These are phyloP conservation scores for Aspergillus taichungensis DNA, from an alignment of 495 filamentous ascomycete species.

Conservation along the genomic window DNA sequence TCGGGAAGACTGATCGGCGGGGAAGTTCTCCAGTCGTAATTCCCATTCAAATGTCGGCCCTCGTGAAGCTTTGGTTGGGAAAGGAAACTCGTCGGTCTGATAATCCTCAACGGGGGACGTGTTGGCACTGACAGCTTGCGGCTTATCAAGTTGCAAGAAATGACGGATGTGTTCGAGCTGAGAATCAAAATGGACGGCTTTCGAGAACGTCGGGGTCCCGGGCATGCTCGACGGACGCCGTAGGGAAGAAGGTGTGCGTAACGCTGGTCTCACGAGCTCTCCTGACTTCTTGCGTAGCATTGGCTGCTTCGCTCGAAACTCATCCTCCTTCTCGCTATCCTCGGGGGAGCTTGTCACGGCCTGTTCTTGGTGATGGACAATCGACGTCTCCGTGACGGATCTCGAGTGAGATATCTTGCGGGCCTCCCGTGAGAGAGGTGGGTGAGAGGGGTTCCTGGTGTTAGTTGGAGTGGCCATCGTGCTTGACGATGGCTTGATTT, in stretches of 20 bases:
- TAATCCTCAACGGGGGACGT: conserved; percentile 89
- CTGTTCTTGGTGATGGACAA: conserved; percentile 44
- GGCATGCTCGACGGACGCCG: conserved; percentile 93
- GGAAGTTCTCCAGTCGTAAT: conserved; percentile 75
- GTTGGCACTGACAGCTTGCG: conserved; percentile 87
- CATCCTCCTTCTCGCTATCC: conserved; percentile 55
- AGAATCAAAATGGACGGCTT: conserved; percentile 92
- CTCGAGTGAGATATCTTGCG: conserved; percentile 71
- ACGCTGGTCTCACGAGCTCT: conserved; percentile 86
- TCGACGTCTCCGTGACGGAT: conserved; percentile 71
- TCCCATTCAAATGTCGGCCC: conserved; percentile 71
- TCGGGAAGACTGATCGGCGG: conserved; percentile 54
- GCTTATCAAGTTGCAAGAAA: conserved; percentile 86
- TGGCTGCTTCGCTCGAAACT: conserved; percentile 53
- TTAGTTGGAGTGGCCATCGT: conserved; percentile 2
- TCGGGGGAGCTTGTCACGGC: conserved; percentile 54
- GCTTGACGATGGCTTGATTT: conserved; percentile 23
- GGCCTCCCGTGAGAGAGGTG: conserved; percentile 44
- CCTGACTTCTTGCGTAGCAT: conserved; percentile 98
- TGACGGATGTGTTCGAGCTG: conserved; percentile 91
- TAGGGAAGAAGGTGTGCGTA: conserved; percentile 60
- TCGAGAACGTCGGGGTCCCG: conserved; percentile 89
- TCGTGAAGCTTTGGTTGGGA: conserved; percentile 47
- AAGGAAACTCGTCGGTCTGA: conserved; percentile 87
- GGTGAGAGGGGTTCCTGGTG: conserved; percentile 11